Percentiles rank a stretch among this genome's conserved stretches.
Conservation (phyloP, 1,139 yeast species). For the Scheffersomyces parashehatae region DNA sequence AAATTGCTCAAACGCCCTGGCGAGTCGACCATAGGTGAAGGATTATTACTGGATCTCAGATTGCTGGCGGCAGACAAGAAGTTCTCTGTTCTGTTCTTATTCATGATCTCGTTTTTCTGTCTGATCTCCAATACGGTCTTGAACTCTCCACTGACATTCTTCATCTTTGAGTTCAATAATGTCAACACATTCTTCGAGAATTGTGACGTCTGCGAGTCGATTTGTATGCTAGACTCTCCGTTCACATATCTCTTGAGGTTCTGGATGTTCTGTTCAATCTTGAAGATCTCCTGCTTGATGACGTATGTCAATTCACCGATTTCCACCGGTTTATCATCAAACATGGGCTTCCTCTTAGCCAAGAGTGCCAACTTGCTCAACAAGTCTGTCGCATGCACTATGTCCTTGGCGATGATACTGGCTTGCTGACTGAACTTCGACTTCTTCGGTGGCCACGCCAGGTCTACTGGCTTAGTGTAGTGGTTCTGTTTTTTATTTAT, state of each 20-base stretch:
- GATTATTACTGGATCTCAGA: slow-evolving; percentile 23
- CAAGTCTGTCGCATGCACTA: slow-evolving; percentile 83
- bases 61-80: slow-evolving; percentile 58
- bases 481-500: slow-evolving; percentile 42
- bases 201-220: slow-evolving; percentile 61
- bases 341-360: slow-evolving; percentile 89
- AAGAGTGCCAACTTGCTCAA: slow-evolving; percentile 77
- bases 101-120: slow-evolving; percentile 79
- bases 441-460: slow-evolving; percentile 29
- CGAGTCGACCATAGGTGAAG: slow-evolving; percentile 22
- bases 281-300: slow-evolving; percentile 88
- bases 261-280: slow-evolving; percentile 76
- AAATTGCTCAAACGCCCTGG: slow-evolving; percentile 15
- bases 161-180: slow-evolving; percentile 81
- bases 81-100: slow-evolving; percentile 82
- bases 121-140: slow-evolving; percentile 84
- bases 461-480: slow-evolving; percentile 2
- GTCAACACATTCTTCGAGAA: slow-evolving; percentile 88
- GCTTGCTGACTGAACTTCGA: slow-evolving; percentile 83
- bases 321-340: slow-evolving; percentile 93
- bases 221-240: slow-evolving; percentile 47
- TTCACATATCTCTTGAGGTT: slow-evolving; percentile 58
- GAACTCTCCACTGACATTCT: slow-evolving; percentile 90
- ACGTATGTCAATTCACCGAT: slow-evolving; percentile 90
- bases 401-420: slow-evolving; percentile 81